A percentile compares a stretch with the other conserved stretches of the same genome.
phyloP scores from a whole-genome alignment of 139 green algal genomes.

The Zygnema cylindricum region DNA sequence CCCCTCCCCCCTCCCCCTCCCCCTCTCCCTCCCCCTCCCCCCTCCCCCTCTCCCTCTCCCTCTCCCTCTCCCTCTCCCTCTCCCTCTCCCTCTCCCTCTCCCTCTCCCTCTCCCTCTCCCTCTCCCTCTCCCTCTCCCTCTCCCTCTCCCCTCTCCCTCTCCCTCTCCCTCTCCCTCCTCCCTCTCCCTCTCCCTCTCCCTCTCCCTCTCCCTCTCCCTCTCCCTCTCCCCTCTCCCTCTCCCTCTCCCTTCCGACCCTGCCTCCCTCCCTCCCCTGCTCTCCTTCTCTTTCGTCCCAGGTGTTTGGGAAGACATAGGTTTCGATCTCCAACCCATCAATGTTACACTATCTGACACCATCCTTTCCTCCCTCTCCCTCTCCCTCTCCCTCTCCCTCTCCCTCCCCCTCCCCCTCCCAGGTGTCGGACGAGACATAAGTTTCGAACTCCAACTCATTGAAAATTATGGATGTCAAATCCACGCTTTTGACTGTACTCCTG shows the following conservation, averaged over 20 bases:
- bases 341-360: not conserved
- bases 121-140: not conserved
- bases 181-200: not conserved
- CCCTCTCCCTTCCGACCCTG: not conserved
- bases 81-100: not conserved
- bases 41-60: not conserved
- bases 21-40: not conserved
- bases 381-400: conserved; percentile 15
- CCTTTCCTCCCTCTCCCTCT: not conserved
- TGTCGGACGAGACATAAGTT: not conserved
- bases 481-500: not conserved
- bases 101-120: too few species aligned
- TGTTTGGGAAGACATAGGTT: not conserved
- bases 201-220: not conserved
- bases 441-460: not conserved
- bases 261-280: not conserved
- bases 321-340: not conserved
- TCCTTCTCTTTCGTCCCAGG: not conserved
- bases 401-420: not conserved
- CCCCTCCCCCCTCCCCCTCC: too few species aligned
- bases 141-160: not conserved
- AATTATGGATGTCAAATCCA: not conserved
- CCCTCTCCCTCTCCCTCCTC: not conserved
- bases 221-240: not conserved
- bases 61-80: not conserved